A percentile compares a stretch with the other conserved stretches of the same genome.
These are phyloP conservation scores for Pseudognaphalium luteoalbum DNA, from an alignment of 129 eudicot genomes.

Conservation along the genomic window DNA sequence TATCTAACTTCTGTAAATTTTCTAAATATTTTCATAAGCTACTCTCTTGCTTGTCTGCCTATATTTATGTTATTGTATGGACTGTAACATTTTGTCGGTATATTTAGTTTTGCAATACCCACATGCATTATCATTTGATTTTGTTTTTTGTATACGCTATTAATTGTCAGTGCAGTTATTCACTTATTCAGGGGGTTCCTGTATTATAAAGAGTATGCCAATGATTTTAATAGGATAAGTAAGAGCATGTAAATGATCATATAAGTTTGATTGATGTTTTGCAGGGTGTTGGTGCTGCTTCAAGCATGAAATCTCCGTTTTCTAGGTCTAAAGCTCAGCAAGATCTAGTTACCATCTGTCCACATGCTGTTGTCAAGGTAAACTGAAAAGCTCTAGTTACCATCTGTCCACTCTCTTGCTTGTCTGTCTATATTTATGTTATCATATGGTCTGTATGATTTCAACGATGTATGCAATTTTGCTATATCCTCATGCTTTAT, in stretches of 20 bases:
- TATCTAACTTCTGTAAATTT: not conserved
- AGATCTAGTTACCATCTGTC: conserved; percentile 62
- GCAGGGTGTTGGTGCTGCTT: conserved; percentile 62
- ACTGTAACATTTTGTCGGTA: conserved; percentile 1
- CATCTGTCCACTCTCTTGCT: conserved; percentile 20
- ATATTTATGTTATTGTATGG: not conserved
- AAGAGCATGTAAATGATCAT: not conserved
- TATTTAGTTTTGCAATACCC: not conserved
- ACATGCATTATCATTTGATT: not conserved
- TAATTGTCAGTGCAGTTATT: not conserved
- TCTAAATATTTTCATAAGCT: not conserved
- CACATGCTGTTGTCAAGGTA: conserved; percentile 62
- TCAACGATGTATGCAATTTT: not conserved
- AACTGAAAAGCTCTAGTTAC: conserved; percentile 41
- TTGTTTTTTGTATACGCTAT: not conserved
- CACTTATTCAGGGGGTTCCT: not conserved
- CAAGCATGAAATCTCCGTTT: conserved; percentile 57
- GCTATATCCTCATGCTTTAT: not conserved
- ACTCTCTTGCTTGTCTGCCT: not conserved
- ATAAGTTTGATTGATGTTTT: conserved; percentile 26
- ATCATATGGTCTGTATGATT: conserved; percentile 10
- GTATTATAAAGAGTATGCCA: not conserved
- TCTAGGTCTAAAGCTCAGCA: conserved; percentile 47
- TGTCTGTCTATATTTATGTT: not conserved
- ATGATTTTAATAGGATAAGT: not conserved